These are phyloP conservation scores for Colletotrichum salicis DNA, from an alignment of 2,329 filamentous ascomycete genomes.

Conservation along the genomic window DNA sequence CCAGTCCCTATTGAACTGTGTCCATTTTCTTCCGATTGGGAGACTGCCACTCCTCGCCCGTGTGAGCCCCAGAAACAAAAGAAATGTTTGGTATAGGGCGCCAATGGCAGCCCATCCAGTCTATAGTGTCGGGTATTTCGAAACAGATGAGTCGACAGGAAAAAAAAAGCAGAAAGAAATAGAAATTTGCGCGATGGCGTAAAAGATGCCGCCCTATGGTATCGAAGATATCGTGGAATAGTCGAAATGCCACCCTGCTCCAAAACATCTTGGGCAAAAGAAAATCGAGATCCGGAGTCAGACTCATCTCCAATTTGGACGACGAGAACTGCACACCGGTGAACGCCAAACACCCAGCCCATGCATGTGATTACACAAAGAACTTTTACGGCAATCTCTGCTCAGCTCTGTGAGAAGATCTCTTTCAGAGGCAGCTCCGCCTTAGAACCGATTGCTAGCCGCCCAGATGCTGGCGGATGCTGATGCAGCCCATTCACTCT, in stretches of 20 bases:
- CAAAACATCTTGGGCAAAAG: slow-evolving; percentile 34
- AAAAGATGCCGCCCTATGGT: slow-evolving; percentile 31
- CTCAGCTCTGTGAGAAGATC: slow-evolving; percentile 9
- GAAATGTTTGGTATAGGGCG: slow-evolving; percentile 30
- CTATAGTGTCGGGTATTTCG: slow-evolving; percentile 37
- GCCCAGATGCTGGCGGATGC: slow-evolving; percentile 85
- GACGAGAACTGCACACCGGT: slow-evolving; percentile 21
- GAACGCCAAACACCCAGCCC: slow-evolving; percentile 35
- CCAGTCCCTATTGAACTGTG: slow-evolving; percentile 26
- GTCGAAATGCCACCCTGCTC: slow-evolving; percentile 29
- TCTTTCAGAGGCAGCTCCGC: neutral
- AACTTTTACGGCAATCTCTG: slow-evolving; percentile 27
- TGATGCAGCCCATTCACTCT: slow-evolving; percentile 88
- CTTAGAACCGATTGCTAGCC: slow-evolving; percentile 71
- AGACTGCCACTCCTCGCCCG: slow-evolving; percentile 32
- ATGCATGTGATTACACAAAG: slow-evolving; percentile 35
- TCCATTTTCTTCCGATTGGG: slow-evolving; percentile 30
- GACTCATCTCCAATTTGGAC: slow-evolving; percentile 16
- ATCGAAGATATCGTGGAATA: slow-evolving; percentile 37
- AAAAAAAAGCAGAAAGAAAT: slow-evolving; percentile 22
- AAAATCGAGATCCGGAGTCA: slow-evolving; percentile 34
- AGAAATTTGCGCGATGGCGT: slow-evolving; percentile 32
- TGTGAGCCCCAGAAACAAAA: slow-evolving; percentile 33
- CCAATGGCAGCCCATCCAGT: slow-evolving; percentile 29
- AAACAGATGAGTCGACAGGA: slow-evolving; percentile 31